These are phyloP conservation scores for Aureobasidium mangrovei DNA, from an alignment of 2,329 filamentous ascomycete genomes.

Conservation along the genomic window DNA sequence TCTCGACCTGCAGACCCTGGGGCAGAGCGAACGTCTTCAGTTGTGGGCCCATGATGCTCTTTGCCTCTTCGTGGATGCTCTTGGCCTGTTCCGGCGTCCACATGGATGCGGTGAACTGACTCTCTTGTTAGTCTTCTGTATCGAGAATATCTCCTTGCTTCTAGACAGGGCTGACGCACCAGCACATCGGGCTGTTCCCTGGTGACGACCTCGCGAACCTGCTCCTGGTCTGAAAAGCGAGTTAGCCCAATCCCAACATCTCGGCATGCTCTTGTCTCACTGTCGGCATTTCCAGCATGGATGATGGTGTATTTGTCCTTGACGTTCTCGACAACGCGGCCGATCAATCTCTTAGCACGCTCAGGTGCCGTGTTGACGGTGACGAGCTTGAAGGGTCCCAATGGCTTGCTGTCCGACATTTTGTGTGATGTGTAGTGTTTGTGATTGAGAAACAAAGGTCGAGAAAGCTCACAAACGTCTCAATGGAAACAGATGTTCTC, in stretches of 20 bases:
- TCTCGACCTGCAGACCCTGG: conserved; percentile 45
- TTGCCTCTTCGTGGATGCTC: conserved; percentile 38
- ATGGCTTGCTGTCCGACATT: conserved; percentile 17
- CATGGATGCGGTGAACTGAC: conserved; percentile 54
- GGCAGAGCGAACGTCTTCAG: conserved; percentile 47
- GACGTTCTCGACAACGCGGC: conserved; percentile 51
- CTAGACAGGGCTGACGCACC: conserved; percentile 30
- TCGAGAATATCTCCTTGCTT: background rate
- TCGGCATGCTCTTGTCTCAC: conserved; percentile 32
- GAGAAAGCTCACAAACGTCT: background rate
- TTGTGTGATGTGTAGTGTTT: background rate
- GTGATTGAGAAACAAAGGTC: conserved; percentile 4
- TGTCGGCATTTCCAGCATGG: conserved; percentile 53
- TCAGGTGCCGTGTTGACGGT: conserved; percentile 62
- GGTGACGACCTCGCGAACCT: conserved; percentile 46
- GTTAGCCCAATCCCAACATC: background rate
- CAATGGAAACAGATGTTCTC: background rate
- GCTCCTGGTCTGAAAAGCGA: conserved; percentile 39
- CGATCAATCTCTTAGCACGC: conserved; percentile 53
- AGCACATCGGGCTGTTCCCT: conserved; percentile 46
- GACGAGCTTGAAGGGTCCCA: conserved; percentile 53
- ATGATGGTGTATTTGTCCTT: conserved; percentile 56
- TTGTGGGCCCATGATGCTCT: conserved; percentile 34
- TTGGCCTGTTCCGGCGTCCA: conserved; percentile 44
- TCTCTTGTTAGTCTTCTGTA: background rate